phyloP scores from a whole-genome alignment of 176 grass and related monocot species.

The Stipa capillata region DNA sequence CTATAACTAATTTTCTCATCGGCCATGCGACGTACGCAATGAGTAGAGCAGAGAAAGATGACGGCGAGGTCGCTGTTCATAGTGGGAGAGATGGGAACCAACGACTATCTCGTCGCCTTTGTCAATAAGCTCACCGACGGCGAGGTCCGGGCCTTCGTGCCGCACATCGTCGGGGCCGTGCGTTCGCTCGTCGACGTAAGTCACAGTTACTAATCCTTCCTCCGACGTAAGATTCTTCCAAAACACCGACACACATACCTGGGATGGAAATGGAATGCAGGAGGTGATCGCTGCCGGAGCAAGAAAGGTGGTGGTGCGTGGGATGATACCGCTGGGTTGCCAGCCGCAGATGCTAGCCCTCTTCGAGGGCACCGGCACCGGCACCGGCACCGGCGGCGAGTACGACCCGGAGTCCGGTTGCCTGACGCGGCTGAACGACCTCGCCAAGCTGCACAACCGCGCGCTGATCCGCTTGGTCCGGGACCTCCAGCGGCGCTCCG shows the following conservation, averaged over 20 bases:
- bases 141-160: slow-evolving; percentile 19
- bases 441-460: too few relatives aligned
- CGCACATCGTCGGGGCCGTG: slow-evolving; percentile 23
- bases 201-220: slow-evolving; percentile 12
- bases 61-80: too few relatives aligned
- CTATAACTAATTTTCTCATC: too few relatives aligned
- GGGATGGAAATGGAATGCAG: not conserved
- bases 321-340: too few relatives aligned
- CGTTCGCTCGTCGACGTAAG: too few relatives aligned
- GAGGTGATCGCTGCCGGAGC: slow-evolving; percentile 27
- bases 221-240: not conserved
- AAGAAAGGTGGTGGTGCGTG: slow-evolving; percentile 33
- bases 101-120: slow-evolving; percentile 39
- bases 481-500: slow-evolving; percentile 1
- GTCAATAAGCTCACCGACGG: not conserved
- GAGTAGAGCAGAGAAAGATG: not conserved
- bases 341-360: slow-evolving; percentile 16
- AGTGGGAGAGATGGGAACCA: slow-evolving; percentile 40
- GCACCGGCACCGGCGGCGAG: too few relatives aligned
- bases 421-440: too few relatives aligned
- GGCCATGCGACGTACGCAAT: too few relatives aligned
- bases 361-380: not conserved
- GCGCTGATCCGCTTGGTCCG: not conserved
- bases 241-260: not conserved
- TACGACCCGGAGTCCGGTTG: too few relatives aligned